Base-by-base conservation (phyloP, 306 rosid genomes). In the Vigna unguiculata region DNA sequence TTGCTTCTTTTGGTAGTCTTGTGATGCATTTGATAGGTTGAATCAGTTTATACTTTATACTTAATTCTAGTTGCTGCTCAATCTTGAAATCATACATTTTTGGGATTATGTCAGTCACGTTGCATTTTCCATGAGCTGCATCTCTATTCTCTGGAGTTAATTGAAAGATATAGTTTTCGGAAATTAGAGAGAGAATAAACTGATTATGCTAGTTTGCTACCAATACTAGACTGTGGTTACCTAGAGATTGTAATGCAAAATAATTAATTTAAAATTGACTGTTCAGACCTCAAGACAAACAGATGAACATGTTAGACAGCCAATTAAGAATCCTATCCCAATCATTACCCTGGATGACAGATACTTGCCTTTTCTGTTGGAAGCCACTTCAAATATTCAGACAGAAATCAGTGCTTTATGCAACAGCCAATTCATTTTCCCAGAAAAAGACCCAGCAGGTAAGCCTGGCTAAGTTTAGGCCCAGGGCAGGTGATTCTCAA, bases 31-130 rank as follows among this genome's bases (percentile, higher is more conserved):
- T 60, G 22, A 7, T 28, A 30, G 12, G 25, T 20, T 36, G 6
- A 70, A 71, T 55, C 49, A 72, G 52, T 73, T 74, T 45, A 74
- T 74, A 72, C 9, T 73, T 73, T 43, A 74, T 74, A 69, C 10
- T 22, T 20, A 59, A 77, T 66, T 67, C 48, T 9, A 32, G 54
- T 22, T 64, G 38, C 71, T 55, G 59, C 52, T 38, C 66, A 22
- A 59, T 71, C 38, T 71, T 71, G 62, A 62, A 61, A 69, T 49
- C 43, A 71, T n/a, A 28, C 7, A 38, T 38, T 46, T 59, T 61
- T 17, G 65, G 58, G 34, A 25, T 38, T 68, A 54, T 13, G 55
- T 28, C 28, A 5, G 34, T 10, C 58, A 69, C 69, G 41, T 69
- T 47, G 30, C 75, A 64, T 32, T 72, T 65, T 74, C 51, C 64